Evolutionary conservation across 2,329 filamentous ascomycete species (phyloP).

Genomic region (Fusarium domesticum): DNA sequence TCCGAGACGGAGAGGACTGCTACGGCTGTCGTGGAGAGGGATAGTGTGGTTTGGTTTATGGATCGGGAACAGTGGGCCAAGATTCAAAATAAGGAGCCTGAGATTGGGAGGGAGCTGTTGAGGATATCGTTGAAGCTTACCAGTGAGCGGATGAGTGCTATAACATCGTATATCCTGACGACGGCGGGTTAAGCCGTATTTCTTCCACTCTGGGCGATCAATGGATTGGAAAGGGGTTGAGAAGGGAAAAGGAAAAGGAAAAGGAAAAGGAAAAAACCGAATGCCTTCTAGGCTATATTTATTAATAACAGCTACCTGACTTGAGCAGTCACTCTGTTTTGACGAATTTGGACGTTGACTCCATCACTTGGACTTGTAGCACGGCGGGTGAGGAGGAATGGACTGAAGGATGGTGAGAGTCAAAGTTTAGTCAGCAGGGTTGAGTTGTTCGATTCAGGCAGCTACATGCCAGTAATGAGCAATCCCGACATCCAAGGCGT

Average conservation of each 20-base stretch:
- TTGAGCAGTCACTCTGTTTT: not conserved
- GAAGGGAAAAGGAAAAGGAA: too few relatives aligned
- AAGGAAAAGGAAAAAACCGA: too few relatives aligned
- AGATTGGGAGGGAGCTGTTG: constrained; percentile 79
- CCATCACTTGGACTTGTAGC: too few relatives aligned
- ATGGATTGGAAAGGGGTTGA: too few relatives aligned
- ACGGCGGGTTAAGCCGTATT: constrained; percentile 41
- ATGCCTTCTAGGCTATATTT: not conserved
- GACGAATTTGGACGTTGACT: too few relatives aligned
- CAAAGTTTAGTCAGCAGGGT: not conserved
- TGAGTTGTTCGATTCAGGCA: not conserved
- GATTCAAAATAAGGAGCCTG: constrained; percentile 69
- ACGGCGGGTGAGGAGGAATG: too few relatives aligned
- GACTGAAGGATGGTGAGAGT: too few relatives aligned
- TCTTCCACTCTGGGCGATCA: not conserved
- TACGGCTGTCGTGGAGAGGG: constrained; percentile 77
- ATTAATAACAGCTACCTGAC: not conserved
- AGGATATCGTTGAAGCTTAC: constrained; percentile 89
- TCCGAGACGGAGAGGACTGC: constrained; percentile 84
- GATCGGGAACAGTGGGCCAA: constrained; percentile 67
- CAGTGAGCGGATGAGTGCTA: constrained; percentile 80
- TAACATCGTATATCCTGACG: constrained; percentile 55
- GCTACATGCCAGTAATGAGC: not conserved
- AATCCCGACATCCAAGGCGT: too few relatives aligned
- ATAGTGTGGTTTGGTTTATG: constrained; percentile 81